phyloP scores from a whole-genome alignment of 2,329 filamentous ascomycete genomes.

The Rachicladosporium sp. region DNA sequence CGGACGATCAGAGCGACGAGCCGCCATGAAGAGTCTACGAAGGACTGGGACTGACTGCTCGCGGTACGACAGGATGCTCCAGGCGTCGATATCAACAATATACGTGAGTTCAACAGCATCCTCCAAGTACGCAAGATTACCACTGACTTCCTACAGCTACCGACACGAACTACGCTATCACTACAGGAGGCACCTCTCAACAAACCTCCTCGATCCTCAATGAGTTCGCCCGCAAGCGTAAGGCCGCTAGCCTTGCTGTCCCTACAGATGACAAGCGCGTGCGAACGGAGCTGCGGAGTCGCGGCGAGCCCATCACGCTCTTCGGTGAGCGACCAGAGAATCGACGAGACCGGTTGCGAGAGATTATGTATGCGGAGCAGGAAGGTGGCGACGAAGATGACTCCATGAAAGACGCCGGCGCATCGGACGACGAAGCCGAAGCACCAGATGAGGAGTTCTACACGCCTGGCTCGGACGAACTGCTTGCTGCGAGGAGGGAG shows the following conservation, averaged over 20 bases:
- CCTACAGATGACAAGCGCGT: constrained; percentile 89
- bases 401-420: constrained; percentile 47
- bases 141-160: constrained; percentile 37
- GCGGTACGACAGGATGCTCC: constrained; percentile 34
- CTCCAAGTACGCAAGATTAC: too few relatives aligned
- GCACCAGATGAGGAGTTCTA: constrained; percentile 92
- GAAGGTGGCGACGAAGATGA: constrained; percentile 44
- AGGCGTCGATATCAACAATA: constrained; percentile 49
- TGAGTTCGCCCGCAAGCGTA: constrained; percentile 83
- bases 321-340: constrained; percentile 86
- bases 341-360: constrained; percentile 72
- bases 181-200: constrained; percentile 58
- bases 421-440: constrained; percentile 44
- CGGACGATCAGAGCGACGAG: constrained; percentile 15
- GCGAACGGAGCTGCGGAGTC: constrained; percentile 63
- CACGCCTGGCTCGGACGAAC: constrained; percentile 62
- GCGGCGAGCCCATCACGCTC: constrained; percentile 86
- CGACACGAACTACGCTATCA: constrained; percentile 76
- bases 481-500: constrained; percentile 63
- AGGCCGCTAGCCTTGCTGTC: constrained; percentile 78
- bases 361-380: constrained; percentile 58
- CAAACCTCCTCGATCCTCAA: constrained; percentile 74
- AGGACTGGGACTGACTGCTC: too few relatives aligned
- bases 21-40: neutral
- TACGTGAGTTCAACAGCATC: too few relatives aligned